Base-by-base conservation (phyloP, 179 eudicot species). In the Corrigiola litoralis region DNA sequence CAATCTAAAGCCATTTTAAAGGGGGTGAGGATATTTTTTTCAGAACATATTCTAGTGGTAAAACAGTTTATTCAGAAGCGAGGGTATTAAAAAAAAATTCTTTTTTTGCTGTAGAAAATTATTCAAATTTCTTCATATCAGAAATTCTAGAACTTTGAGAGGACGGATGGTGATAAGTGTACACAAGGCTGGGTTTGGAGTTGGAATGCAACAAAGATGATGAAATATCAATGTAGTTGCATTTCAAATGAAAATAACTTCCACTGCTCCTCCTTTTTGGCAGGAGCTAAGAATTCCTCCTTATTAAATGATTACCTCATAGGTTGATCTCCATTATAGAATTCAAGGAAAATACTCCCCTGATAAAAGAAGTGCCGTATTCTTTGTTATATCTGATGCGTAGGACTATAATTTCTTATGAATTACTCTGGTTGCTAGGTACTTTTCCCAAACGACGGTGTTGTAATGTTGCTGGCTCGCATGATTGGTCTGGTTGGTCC, bases 401-500 rank as follows among this genome's bases (percentile, higher is more conserved):
- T 9, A 14, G 8, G 18, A 40, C 27, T 48, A 9, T 37, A 5
- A 16, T 21, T 48, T 50, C 55, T 42, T 9, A 50, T 27, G 37
- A 13, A 3, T 16, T 18, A 16, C 28, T 61, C 23, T 44, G 50
- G 25, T 20, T 66, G 54, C 57, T 73, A 92, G 98, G 95, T 92
- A 41, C 95, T 92, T 33, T 92, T 92, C 69, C 98, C 95, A 7
- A 92, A 92, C 75, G 96, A 92, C 21, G 77, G 76, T 23, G 75
- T 85, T 21, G 89, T 71, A 11, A 78, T 84, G 83, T 64, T 90
- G 74, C 87, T 92, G 63, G 90, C 86, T 27, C 88, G 95, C 55
- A 78, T 85, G 78, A 84, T 90, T 57, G 92, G 81, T 36, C 59
- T 90, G 66, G 73, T 92, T 70, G 98, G 98, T 69, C 95, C 96